Evolutionary conservation across 164 flowering plant species (phyloP).

Genomic region (Berberis thunbergii): DNA sequence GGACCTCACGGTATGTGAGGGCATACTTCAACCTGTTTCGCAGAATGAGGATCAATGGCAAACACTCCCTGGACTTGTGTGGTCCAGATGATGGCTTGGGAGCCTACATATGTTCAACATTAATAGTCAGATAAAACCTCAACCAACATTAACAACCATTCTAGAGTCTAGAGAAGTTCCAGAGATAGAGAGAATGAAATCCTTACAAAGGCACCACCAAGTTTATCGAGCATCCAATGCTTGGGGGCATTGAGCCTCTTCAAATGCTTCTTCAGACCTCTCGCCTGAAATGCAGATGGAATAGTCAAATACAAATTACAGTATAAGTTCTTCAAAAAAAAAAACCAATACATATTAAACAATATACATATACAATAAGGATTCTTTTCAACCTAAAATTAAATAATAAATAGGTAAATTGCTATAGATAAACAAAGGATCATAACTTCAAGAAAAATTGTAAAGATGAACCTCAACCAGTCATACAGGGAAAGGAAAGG

Average conservation of each 20-base stretch:
- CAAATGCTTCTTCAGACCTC: constrained; percentile 65
- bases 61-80: constrained; percentile 55
- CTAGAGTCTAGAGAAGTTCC: too few species aligned
- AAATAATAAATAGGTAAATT: too few species aligned
- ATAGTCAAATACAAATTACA: too few species aligned
- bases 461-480: too few species aligned
- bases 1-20: constrained; percentile 49
- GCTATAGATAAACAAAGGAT: too few species aligned
- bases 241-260: constrained; percentile 55
- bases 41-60: constrained; percentile 45
- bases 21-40: constrained; percentile 57
- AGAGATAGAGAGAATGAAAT: neutral
- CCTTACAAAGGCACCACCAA: constrained; percentile 52
- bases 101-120: constrained; percentile 23
- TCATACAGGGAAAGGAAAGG: too few species aligned
- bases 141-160: neutral
- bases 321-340: too few species aligned
- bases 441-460: too few species aligned
- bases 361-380: too few species aligned
- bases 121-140: neutral
- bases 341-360: too few species aligned
- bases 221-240: constrained; percentile 1
- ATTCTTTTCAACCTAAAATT: too few species aligned
- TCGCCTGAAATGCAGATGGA: constrained; percentile 23
- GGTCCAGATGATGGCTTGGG: constrained; percentile 72